These are phyloP conservation scores for Saposhnikovia divaricata DNA, from an alignment of 129 eudicot genomes.

Conservation along the genomic window DNA sequence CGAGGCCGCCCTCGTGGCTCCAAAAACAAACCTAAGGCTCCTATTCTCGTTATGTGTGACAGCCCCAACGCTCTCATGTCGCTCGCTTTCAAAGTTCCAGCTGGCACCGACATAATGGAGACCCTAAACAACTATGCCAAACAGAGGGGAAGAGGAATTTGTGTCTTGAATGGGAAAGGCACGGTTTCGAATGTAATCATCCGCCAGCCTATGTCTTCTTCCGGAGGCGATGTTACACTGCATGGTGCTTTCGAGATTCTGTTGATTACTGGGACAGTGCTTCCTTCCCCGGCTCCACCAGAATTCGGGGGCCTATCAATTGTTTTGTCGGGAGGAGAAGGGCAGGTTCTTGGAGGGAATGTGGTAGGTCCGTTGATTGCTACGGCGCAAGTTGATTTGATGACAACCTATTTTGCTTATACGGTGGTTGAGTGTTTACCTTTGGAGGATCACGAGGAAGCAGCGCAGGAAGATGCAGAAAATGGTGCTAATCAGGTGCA, in stretches of 20 bases:
- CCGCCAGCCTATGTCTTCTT: slow-evolving; percentile 40
- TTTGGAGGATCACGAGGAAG: slow-evolving; percentile 16
- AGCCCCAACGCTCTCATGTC: slow-evolving; percentile 42
- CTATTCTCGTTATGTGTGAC: slow-evolving; percentile 37
- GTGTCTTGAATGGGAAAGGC: slow-evolving; percentile 50
- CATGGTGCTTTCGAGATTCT: slow-evolving; percentile 55
- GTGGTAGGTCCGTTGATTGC: slow-evolving; percentile 50
- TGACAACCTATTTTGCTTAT: slow-evolving; percentile 61
- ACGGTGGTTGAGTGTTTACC: slow-evolving; percentile 52
- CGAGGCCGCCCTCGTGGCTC: slow-evolving; percentile 75
- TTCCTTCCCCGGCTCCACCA: slow-evolving; percentile 73
- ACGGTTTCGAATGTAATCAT: slow-evolving; percentile 39
- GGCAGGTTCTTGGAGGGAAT: slow-evolving; percentile 54
- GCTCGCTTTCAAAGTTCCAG: slow-evolving; percentile 42
- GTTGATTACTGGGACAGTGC: slow-evolving; percentile 38
- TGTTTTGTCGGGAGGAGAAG: slow-evolving; percentile 46
- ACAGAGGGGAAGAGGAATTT: slow-evolving; percentile 55
- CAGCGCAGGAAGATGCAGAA: neutral
- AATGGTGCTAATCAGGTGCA: neutral
- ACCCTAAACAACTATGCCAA: slow-evolving; percentile 37
- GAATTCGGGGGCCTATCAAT: slow-evolving; percentile 40
- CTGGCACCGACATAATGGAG: slow-evolving; percentile 49
- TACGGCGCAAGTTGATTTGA: slow-evolving; percentile 31
- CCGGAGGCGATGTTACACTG: slow-evolving; percentile 35
- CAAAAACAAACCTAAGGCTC: slow-evolving; percentile 59